Evolutionary conservation across 495 filamentous ascomycete species (phyloP), one percentile per base, ranked within the genome.

Genomic region (Chlorociboria aeruginascens): DNA sequence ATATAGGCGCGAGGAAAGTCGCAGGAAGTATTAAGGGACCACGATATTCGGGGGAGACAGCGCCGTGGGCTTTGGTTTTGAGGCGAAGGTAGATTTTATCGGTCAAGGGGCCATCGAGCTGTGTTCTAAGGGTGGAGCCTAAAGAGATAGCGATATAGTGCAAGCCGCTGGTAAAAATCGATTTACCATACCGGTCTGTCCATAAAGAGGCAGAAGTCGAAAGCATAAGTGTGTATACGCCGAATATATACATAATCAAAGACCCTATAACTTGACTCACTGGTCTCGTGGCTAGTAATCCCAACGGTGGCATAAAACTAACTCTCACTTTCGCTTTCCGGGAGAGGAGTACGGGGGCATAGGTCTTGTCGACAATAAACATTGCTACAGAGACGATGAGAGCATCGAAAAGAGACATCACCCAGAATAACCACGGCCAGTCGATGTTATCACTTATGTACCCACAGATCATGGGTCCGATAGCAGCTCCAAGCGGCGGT

Each of bases 401-500:
- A 32, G 25, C 9, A 16, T 46, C 32, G 44, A 37, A 46, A 16
- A 46, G 14, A 11, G 44, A 46, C 6, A 46, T 9, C 3, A 49
- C 43, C 40, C 45, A 49, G 44, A 48, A 43, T 28, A 43, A 13
- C 41, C 41, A 43, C 25, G 16, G 8, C 25, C 31, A 43, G 32
- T 46, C 39, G 1, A 67, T 65, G 4, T 70, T 70, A 48, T 83
- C 78, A 10, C 70, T 67, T 8, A 89, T 63, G 61, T 76, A 85
- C 32, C 85, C 85, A 60, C 85, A 83, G 17, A 78, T 70, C 7
- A 90, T 72, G 9, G 84, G 84, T 53, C 77, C 77, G 51, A 73
- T 73, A 7, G 83, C 83, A 39, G 84, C 82, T 4, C 83, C 84
- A 30, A 86, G 67, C 57, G 87, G 86, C 0, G 83, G 83, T 29